phyloP scores from a whole-genome alignment of 78 protist species.

The Dictyostelium intermedium region DNA sequence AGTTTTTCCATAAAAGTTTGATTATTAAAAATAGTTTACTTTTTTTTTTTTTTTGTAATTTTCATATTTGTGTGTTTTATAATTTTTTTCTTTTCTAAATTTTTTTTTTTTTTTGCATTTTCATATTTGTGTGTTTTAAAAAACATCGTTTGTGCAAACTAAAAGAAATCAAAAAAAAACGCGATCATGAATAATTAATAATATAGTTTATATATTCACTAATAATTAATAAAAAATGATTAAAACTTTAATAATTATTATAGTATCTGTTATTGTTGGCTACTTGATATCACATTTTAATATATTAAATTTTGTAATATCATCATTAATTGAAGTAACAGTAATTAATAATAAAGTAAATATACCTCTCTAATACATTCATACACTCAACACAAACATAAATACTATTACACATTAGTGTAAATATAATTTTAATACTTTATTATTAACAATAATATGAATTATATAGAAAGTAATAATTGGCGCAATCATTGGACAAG shows the following conservation, averaged over 20 bases:
- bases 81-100: no score
- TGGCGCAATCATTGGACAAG: neutral
- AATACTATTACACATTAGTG: no score
- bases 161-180: neutral
- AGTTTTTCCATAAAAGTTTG: no score
- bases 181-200: neutral
- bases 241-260: conserved; percentile 4
- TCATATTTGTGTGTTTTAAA: neutral
- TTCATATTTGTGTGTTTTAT: no score
- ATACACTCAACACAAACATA: no score
- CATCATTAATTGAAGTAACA: neutral
- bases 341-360: conserved; percentile 15
- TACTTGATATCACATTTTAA: conserved; percentile 22
- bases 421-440: no score
- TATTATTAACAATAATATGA: no score
- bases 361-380: no score
- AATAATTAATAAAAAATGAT: neutral
- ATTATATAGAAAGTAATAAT: conserved; percentile 12
- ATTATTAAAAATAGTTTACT: no score
- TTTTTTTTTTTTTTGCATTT: neutral
- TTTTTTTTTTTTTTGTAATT: no score
- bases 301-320: neutral
- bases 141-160: neutral
- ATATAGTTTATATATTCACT: neutral
- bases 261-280: conserved; percentile 10